Conservation (phyloP, 73 alveolate species). For the Paramecium pentaurelia region DNA sequence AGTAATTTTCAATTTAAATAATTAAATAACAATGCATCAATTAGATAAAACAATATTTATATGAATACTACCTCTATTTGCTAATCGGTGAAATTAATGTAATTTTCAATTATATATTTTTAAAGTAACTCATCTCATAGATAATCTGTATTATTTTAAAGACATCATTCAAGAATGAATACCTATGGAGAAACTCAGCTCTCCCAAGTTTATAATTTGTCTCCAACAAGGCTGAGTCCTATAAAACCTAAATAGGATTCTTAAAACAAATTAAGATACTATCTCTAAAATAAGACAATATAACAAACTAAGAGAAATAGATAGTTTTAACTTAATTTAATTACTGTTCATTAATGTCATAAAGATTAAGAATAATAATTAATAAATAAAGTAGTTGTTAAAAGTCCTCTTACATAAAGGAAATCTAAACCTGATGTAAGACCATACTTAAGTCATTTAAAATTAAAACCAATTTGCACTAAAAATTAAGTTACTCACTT, state of each 20-base stretch:
- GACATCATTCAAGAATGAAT: constrained; percentile 3
- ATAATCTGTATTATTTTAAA: neutral
- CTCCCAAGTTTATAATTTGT: neutral
- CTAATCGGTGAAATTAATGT: neutral
- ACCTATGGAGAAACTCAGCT: neutral
- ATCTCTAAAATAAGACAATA: neutral
- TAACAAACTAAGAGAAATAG: neutral
- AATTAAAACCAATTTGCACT: neutral
- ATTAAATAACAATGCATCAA: neutral
- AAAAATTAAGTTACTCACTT: neutral
- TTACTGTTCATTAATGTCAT: neutral
- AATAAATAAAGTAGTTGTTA: neutral
- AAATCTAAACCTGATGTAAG: neutral
- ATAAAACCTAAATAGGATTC: neutral
- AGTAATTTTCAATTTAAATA: neutral
- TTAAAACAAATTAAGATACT: neutral
- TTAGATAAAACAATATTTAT: neutral
- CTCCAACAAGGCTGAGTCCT: neutral
- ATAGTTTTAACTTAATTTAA: neutral
- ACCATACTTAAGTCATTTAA: neutral
- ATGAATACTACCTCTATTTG: neutral
- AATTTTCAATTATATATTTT: neutral
- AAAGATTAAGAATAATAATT: neutral
- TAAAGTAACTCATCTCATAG: neutral
- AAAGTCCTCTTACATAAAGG: neutral